phyloP scores from a whole-genome alignment of 352 stramenopile genomes.

The Saprolegnia parasitica region DNA sequence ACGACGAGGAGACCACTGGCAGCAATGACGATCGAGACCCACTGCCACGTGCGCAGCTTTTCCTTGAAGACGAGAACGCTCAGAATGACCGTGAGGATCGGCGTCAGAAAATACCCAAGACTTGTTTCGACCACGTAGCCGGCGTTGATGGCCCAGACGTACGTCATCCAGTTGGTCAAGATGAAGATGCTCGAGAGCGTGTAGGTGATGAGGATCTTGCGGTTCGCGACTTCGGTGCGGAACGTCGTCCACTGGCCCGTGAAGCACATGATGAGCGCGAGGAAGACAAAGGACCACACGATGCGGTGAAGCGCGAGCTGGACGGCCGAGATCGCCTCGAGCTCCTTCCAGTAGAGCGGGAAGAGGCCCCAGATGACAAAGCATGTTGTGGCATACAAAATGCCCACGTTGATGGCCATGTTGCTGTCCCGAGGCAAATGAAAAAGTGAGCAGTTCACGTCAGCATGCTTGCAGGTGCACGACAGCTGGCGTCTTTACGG shows the following conservation, averaged over 20 bases:
- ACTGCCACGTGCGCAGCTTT: slow-evolving; percentile 12
- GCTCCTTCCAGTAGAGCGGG: slow-evolving; percentile 9
- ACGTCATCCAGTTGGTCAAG: background rate
- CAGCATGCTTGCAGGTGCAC: too few species aligned
- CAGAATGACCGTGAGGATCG: slow-evolving; percentile 7
- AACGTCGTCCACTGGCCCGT: background rate
- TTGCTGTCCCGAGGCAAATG: too few species aligned
- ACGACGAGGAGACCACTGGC: background rate
- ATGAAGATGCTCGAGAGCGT: slow-evolving; percentile 2
- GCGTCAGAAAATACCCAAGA: slow-evolving; percentile 1
- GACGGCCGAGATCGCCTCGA: background rate
- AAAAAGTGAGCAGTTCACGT: background rate
- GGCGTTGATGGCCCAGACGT: slow-evolving; percentile 6
- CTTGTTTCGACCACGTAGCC: slow-evolving; percentile 1
- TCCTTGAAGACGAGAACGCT: slow-evolving; percentile 21
- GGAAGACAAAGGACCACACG: slow-evolving; percentile 4
- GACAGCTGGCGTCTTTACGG: too few species aligned
- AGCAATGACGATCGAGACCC: background rate
- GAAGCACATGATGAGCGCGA: background rate
- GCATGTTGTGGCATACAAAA: background rate
- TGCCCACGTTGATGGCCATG: background rate
- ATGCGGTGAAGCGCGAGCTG: slow-evolving; percentile 14
- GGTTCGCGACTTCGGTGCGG: background rate
- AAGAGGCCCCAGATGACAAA: background rate
- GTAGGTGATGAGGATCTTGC: background rate